Evolutionary conservation across 805 yeast genomes (phyloP), one percentile per base, ranked within the genome.

Genomic region (Yamadazyma akitaensis): DNA sequence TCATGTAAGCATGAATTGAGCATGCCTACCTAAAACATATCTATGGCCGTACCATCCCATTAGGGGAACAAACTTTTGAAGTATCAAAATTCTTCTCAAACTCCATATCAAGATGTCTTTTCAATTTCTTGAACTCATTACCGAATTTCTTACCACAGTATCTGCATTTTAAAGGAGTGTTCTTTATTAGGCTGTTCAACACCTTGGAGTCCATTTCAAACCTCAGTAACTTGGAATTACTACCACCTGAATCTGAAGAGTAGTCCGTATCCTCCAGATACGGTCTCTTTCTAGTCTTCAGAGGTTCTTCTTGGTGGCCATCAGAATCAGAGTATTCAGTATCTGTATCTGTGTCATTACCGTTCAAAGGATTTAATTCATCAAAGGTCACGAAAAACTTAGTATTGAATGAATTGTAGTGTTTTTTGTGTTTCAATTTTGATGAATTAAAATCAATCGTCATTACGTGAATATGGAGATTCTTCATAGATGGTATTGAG

Each of bases 401-500:
- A 0, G 90, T 79, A 17, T 72, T 81, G 64, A 88, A 88, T 2
- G 90, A 82, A 57, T 82, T 82, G 61, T 80, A 87, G 61, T 88
- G 96, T 46, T 71, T 74, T 49, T 75, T 78, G 53, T 80, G 69
- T 60, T 85, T 87, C 65, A 87, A 46, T 21, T 69, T 56, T 0
- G 64, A 65, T 9, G 86, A 78, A 52, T 68, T 56, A 56, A 84
- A 76, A 61, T 88, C 96, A 41, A 66, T 69, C 0, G 90, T 81
- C 40, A 88, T 71, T 19, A 88, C 79, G 65, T 88, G 96, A 16
- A 88, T 67, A 57, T 88, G 96, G 38, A 87, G 55, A 59, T 88
- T 85, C 34, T 63, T 64, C 74, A 87, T 60, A 0, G 90, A 82
- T 2, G 96, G 96, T 2, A 75, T 74, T 4, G 85, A 63, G 62